These are phyloP conservation scores for Cylindrotheca closterium DNA, from an alignment of 108 stramenopile genomes.

Conservation along the genomic window DNA sequence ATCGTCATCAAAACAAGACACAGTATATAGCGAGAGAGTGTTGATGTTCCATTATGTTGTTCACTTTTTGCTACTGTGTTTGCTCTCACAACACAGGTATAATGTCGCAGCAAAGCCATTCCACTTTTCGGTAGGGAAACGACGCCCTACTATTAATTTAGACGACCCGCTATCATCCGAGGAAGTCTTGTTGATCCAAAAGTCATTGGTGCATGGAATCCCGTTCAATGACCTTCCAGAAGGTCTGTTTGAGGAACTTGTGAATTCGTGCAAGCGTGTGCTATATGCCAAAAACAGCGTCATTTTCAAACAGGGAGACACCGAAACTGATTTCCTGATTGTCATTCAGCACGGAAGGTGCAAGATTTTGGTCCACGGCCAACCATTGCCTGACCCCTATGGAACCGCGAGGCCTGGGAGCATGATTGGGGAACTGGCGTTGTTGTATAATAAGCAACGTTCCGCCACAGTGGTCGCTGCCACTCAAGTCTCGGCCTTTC, in stretches of 20 bases:
- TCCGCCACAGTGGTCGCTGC: background rate
- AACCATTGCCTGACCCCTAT: slow-evolving; percentile 5
- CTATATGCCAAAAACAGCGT: background rate
- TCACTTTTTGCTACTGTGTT: too few relatives aligned
- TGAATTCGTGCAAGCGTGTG: background rate
- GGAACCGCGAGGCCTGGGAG: slow-evolving; percentile 4
- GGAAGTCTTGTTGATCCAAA: too few relatives aligned
- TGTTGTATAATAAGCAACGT: slow-evolving; percentile 3
- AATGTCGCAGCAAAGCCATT: too few relatives aligned
- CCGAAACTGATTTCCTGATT: background rate
- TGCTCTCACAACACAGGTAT: too few relatives aligned
- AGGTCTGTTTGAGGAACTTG: background rate
- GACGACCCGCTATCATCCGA: too few relatives aligned
- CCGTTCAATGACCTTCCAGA: too few relatives aligned
- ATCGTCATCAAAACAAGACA: too few relatives aligned
- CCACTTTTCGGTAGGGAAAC: too few relatives aligned
- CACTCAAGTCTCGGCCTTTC: background rate
- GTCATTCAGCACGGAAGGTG: slow-evolving; percentile 1
- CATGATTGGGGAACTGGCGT: slow-evolving; percentile 1
- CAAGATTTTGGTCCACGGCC: background rate
- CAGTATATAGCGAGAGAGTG: too few relatives aligned
- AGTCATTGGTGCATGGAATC: too few relatives aligned
- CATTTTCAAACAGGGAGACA: background rate
- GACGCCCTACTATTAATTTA: too few relatives aligned
- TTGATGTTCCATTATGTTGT: too few relatives aligned